Evolutionary conservation across 2,329 filamentous ascomycete genomes (phyloP), one percentile per base, ranked within the genome.

Genomic region (Myriosclerotinia curreyana): DNA sequence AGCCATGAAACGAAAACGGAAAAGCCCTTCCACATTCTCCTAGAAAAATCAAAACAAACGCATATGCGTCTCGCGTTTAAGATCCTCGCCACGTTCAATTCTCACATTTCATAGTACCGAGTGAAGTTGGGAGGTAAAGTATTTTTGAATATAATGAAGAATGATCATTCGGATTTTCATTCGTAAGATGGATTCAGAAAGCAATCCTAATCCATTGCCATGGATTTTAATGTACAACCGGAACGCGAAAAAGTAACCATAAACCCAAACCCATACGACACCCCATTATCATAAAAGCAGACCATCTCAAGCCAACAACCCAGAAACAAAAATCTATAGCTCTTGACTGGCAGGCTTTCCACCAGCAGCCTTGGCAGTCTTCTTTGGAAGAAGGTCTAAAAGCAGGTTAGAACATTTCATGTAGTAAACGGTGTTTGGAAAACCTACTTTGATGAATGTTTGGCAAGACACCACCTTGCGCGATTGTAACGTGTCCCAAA

Each of bases 361-460:
- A 78, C 85, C 84, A 17, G 60, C 44, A 59, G 53, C 31, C 90
- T 98, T 97, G 79, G 88, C 85, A 65, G 95, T 96, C 91, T 98
- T 98, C 92, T 99, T 98, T 77, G 95, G 95, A 71, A 99, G 88
- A 69, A 99, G 90, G 83, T 99, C 94, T 96, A 76, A n/a, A 51
- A 55, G 15, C 34, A 22, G 51, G 68, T 75, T 71, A 76, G 71
- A 34, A 64, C 46, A 58, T 62, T 44, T 4, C 15, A 22, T 36
- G 42, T 6, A 7, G 51, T 28, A 20, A 6, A 52, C 28, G 4
- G 34, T 12, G 31, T 8, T 31, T 12, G 2, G 64, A 59, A 67
- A 71, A 86, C 91, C 74, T 87, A 96, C 92, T 96, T 82, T 95
- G 91, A 84, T 96, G 92, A 74, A 96, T 96, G 86, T 96, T 96